Base-by-base conservation (phyloP, 228 moss, liverwort and hornwort species). In the Sphagnum fallax region DNA sequence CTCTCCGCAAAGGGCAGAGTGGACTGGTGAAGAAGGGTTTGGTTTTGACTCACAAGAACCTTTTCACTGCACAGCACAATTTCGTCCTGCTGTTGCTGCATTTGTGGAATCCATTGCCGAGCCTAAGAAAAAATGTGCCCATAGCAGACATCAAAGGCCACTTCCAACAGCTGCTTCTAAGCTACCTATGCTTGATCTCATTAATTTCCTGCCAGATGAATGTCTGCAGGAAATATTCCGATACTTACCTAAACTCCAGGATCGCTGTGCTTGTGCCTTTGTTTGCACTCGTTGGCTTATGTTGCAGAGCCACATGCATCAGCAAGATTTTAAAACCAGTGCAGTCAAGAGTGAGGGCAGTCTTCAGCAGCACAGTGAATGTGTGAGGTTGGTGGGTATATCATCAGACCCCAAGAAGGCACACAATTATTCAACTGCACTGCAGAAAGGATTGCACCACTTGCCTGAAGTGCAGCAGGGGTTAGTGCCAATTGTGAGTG, bases 281-380 rank as follows among this genome's bases (percentile, higher is more conserved):
- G 91, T 91, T 9, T 81, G 83, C 75, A 84, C 87, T 82, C 83
- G 89, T 14, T 91, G 91, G 91, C 74, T 91, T 68, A 74, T 83
- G 69, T 75, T 91, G 6, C 82, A 84, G 84, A 76, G 87, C 52
- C 83, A 79, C 62, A 89, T 89, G 79, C 82, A 73, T 51, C 74
- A 79, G 12, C 62, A 60, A 5, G 75, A 82, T 52, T 84, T 85
- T 63, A 65, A 71, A 52, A 65, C 67, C 9, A 63, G 52, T 8
- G 68, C 68, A 53, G 32, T 32, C 32, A 32, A 32, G 32, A 32
- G 32, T 32, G 32, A 32, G 32, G 32, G 2, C 32, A 32, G 32
- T 32, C 32, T 32, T 32, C 32, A 32, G 32, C 32, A 32, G 32
- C 32, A 2, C 32, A 32, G 32, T 32, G 2, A 32, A 32, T 32